phyloP scores from a whole-genome alignment of 257 asterid genomes.

The Solanum tarijense region DNA sequence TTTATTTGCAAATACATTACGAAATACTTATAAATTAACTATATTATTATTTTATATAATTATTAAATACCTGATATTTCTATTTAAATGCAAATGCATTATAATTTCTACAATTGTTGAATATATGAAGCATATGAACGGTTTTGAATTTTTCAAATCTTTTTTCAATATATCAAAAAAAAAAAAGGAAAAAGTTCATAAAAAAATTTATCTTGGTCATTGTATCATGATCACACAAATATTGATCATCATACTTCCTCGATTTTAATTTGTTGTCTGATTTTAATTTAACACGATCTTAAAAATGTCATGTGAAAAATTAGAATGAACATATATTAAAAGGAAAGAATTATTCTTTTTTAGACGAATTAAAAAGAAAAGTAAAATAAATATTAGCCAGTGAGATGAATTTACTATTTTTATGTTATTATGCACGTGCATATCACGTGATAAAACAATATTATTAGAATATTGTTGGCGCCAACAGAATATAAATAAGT shows the following conservation, averaged over 20 bases:
- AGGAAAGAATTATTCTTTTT: not conserved
- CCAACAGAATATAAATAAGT: not conserved
- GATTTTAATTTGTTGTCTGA: no score
- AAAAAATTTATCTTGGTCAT: fast-evolving
- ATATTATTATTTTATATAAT: no score
- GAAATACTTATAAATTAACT: no score
- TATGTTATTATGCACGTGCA: not conserved
- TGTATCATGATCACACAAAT: no score
- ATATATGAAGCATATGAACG: not conserved
- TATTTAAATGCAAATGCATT: not conserved
- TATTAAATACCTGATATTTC: no score
- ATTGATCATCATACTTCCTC: not conserved
- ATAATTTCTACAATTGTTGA: not conserved
- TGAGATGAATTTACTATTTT: not conserved
- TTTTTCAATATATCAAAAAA: not conserved
- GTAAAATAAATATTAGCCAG: no score
- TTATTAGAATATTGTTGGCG: not conserved
- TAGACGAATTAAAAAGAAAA: no score
- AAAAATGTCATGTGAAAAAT: not conserved
- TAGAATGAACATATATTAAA: not conserved
- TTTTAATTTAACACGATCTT: no score
- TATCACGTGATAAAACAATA: no score
- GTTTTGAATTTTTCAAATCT: not conserved
- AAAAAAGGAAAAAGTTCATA: no score
- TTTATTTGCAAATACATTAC: no score